Conservation (phyloP, 148 eudicot species). For the Cornus controversa region DNA sequence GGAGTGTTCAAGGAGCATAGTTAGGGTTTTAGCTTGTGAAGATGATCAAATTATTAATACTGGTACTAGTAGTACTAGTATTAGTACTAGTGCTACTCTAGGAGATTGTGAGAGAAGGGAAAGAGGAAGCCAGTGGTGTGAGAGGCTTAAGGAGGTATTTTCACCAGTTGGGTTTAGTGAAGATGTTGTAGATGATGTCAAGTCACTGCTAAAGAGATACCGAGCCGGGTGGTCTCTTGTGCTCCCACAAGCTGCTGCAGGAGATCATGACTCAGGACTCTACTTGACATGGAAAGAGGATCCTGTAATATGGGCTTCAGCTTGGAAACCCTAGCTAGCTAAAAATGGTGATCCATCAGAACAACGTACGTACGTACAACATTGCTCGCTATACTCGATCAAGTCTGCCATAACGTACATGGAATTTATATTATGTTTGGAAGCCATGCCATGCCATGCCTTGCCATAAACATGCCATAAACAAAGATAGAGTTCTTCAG, state of each 20-base stretch:
- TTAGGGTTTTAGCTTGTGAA: constrained; percentile 51
- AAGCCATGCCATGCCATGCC: too few relatives aligned
- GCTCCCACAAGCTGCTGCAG: constrained; percentile 11
- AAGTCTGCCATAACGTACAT: too few relatives aligned
- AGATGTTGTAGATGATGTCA: constrained; percentile 49
- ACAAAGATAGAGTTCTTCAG: not conserved
- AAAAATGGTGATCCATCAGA: too few relatives aligned
- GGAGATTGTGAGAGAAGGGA: constrained; percentile 48
- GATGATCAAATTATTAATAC: constrained; percentile 15
- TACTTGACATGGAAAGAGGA: constrained; percentile 58
- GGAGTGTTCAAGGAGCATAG: constrained; percentile 40
- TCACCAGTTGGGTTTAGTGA: constrained; percentile 30
- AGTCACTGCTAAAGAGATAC: constrained; percentile 48
- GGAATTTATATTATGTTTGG: not conserved
- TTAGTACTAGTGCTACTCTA: too few relatives aligned
- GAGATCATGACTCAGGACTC: constrained; percentile 23
- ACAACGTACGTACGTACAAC: too few relatives aligned
- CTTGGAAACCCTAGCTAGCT: constrained; percentile 42
- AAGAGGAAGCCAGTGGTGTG: constrained; percentile 41
- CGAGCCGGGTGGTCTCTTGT: constrained; percentile 38
- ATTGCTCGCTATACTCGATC: too few relatives aligned
- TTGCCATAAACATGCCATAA: too few relatives aligned
- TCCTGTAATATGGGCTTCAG: constrained; percentile 49
- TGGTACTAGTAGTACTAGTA: too few relatives aligned
- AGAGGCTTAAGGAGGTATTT: constrained; percentile 32